Percentiles rank a stretch among this genome's conserved stretches.
phyloP scores from a whole-genome alignment of 1,284 basidiomycete species.

The Cutaneotrichosporon sp. region DNA sequence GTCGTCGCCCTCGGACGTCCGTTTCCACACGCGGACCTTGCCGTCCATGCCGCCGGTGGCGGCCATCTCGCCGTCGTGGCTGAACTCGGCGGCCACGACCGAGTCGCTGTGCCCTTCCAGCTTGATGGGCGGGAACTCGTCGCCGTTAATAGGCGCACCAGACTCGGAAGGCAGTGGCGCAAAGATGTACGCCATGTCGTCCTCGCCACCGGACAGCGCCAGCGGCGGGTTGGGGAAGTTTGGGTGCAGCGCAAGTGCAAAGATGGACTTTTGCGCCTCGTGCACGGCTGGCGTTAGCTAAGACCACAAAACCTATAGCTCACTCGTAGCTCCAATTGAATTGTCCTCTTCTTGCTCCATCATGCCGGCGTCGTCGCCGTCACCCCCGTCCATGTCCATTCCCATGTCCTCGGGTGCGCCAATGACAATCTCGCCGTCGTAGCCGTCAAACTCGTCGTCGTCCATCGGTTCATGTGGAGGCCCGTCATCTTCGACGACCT shows the following conservation, averaged over 20 bases:
- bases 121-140: slow-evolving; percentile 72
- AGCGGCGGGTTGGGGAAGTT: slow-evolving; percentile 67
- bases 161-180: slow-evolving; percentile 34
- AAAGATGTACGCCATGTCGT: slow-evolving; percentile 90
- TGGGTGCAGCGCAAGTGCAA: slow-evolving; percentile 73
- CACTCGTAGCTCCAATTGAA: slow-evolving; percentile 22
- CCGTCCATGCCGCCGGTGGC: slow-evolving; percentile 98
- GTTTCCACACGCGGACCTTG: slow-evolving; percentile 80
- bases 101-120: slow-evolving; percentile 90
- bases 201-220: slow-evolving; percentile 88
- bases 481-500: slow-evolving; percentile 56
- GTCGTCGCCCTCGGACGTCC: slow-evolving; percentile 62
- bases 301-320: background rate
- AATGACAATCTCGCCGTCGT: slow-evolving; percentile 49
- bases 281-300: slow-evolving; percentile 39
- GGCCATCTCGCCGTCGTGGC: slow-evolving; percentile 79
- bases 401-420: slow-evolving; percentile 33
- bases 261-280: slow-evolving; percentile 60
- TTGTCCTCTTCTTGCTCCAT: slow-evolving; percentile 29
- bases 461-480: slow-evolving; percentile 55
- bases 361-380: background rate
- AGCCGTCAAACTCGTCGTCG: slow-evolving; percentile 52
- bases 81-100: slow-evolving; percentile 76
- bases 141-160: slow-evolving; percentile 44
- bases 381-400: slow-evolving; percentile 20